phyloP scores from a whole-genome alignment of 2,329 filamentous ascomycete genomes.

The Alternaria brassicicola region DNA sequence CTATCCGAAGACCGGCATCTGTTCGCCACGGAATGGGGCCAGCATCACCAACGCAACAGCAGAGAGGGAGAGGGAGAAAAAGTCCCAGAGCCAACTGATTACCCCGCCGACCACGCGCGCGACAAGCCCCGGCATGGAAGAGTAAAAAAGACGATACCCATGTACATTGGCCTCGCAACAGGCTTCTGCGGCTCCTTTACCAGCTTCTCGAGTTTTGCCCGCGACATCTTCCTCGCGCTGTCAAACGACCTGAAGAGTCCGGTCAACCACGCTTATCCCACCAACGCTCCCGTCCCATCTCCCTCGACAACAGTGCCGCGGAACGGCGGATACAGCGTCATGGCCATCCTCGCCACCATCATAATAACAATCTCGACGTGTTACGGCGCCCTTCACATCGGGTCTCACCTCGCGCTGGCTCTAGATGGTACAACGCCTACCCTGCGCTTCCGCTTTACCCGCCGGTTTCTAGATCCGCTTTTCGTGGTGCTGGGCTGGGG shows the following conservation, averaged over 20 bases:
- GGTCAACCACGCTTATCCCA: conserved; percentile 44
- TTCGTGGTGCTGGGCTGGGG: conserved; percentile 71
- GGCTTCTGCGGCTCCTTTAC: conserved; percentile 91
- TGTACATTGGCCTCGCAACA: conserved; percentile 85
- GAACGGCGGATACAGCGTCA: conserved; percentile 79
- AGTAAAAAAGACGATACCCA: conserved; percentile 82
- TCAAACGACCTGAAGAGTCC: conserved; percentile 72
- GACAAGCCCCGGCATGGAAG: conserved; percentile 49
- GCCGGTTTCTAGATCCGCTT: conserved; percentile 67
- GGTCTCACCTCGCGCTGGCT: conserved; percentile 74
- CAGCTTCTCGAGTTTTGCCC: conserved; percentile 84
- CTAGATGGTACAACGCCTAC: conserved; percentile 65
- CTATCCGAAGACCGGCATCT: conserved; percentile 77
- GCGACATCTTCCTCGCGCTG: conserved; percentile 78
- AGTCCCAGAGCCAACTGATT: conserved; percentile 26
- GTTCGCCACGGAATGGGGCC: conserved; percentile 72
- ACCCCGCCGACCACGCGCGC: conserved; percentile 5
- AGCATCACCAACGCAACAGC: conserved; percentile 8
- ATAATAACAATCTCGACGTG: conserved; percentile 74
- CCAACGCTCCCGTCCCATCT: conserved; percentile 39
- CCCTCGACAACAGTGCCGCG: conserved; percentile 53
- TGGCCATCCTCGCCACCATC: conserved; percentile 78
- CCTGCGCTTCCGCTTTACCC: conserved; percentile 63
- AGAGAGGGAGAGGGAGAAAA: neutral
- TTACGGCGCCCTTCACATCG: conserved; percentile 70